Conservation (phyloP, 1,284 basidiomycete genomes). For the Fomes fomentarius region DNA sequence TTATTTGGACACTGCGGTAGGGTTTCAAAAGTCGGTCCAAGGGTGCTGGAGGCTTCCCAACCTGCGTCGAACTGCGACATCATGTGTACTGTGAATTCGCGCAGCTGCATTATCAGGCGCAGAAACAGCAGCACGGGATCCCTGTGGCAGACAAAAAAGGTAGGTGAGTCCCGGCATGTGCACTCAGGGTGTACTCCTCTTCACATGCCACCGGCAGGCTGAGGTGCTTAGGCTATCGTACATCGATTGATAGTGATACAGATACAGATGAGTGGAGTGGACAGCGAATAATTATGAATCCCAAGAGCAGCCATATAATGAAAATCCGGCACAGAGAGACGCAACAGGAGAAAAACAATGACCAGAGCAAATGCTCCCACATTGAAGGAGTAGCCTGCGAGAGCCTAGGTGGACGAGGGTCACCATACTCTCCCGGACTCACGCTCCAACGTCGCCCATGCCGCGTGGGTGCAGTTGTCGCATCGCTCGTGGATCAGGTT, state of each 20-base stretch:
- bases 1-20: no score
- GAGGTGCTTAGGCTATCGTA: neutral
- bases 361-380: neutral
- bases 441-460: conserved; percentile 33
- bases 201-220: no score
- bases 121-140: no score
- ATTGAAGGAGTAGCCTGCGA: neutral
- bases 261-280: neutral
- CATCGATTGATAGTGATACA: conserved; percentile 3
- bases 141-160: no score
- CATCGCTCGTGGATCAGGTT: conserved; percentile 36
- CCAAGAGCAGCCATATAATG: neutral
- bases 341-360: neutral
- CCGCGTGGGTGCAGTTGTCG: conserved; percentile 31
- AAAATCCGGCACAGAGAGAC: neutral
- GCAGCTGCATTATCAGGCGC: no score
- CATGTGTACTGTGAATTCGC: no score
- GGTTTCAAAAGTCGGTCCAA: no score
- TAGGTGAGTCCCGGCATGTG: no score
- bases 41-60: no score
- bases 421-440: conserved; percentile 29
- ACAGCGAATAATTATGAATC: no score
- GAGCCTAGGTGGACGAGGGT: neutral
- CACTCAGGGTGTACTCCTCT: no score
- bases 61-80: no score